Conservation (phyloP, 768 basidiomycete genomes). For the Calocera viscosa region DNA sequence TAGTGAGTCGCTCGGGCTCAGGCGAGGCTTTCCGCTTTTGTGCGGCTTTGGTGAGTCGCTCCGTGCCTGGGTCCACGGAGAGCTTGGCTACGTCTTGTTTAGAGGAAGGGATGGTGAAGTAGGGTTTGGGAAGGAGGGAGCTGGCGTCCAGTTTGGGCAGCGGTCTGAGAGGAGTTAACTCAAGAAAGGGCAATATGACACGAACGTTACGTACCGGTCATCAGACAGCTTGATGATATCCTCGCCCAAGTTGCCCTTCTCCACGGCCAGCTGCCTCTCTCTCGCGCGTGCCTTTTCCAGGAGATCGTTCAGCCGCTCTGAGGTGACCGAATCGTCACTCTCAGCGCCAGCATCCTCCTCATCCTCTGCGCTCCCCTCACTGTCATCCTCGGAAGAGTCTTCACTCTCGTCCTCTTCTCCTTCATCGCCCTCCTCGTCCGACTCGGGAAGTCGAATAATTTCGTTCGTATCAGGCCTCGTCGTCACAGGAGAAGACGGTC, state of each 20-base stretch:
- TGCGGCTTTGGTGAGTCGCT: slow-evolving; percentile 40
- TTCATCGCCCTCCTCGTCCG: neutral
- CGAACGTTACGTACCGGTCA: neutral
- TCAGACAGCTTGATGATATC: slow-evolving; percentile 22
- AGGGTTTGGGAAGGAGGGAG: slow-evolving; percentile 42
- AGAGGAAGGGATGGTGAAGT: slow-evolving; percentile 34
- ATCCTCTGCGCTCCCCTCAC: neutral
- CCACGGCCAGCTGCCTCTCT: slow-evolving; percentile 35
- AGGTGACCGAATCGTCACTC: slow-evolving; percentile 32
- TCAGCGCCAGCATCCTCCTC: neutral
- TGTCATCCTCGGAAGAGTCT: neutral
- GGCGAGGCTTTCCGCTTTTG: slow-evolving; percentile 43
- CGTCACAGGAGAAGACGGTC: neutral
- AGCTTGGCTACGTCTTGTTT: slow-evolving; percentile 32
- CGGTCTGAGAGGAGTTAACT: slow-evolving; percentile 29
- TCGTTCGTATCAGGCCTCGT: neutral
- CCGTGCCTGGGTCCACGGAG: slow-evolving; percentile 51
- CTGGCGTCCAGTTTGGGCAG: slow-evolving; percentile 58
- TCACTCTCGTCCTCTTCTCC: neutral
- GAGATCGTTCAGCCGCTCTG: slow-evolving; percentile 49
- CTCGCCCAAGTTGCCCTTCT: slow-evolving; percentile 25
- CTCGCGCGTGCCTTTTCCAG: slow-evolving; percentile 50
- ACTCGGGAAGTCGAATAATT: neutral
- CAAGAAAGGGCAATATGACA: neutral
- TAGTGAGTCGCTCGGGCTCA: slow-evolving; percentile 56